These are phyloP conservation scores for Zymoseptoria crescenta DNA, from an alignment of 2,329 filamentous ascomycete genomes.

Conservation along the genomic window DNA sequence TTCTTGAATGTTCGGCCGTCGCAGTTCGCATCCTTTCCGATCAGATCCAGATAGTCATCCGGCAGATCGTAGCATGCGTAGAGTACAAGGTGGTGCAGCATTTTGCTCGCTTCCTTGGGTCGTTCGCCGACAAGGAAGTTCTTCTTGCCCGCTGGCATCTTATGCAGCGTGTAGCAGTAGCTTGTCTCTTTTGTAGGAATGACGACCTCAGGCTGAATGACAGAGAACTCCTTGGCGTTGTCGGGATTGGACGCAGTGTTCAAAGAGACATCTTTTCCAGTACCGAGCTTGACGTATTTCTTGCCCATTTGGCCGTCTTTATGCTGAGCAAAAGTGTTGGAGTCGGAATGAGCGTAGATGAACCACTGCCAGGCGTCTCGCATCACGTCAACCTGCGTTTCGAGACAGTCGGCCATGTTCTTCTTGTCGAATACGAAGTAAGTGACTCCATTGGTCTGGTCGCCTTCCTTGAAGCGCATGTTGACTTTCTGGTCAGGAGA, in stretches of 20 bases:
- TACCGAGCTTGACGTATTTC: conserved; percentile 14
- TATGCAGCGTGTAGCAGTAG: conserved; percentile 16
- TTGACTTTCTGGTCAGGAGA: conserved; percentile 13
- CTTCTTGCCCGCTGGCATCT: conserved; percentile 11
- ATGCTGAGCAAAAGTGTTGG: conserved; percentile 14
- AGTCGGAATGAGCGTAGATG: conserved; percentile 13
- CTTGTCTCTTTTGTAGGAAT: conserved; percentile 11
- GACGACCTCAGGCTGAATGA: conserved; percentile 8
- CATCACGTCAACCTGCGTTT: conserved; percentile 7
- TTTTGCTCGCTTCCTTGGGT: conserved; percentile 5
- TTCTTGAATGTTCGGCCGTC: conserved; percentile 12
- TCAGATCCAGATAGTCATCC: conserved; percentile 7
- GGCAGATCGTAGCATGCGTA: conserved; percentile 13
- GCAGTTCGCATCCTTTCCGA: conserved; percentile 11
- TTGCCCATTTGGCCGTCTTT: conserved; percentile 12
- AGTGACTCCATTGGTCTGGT: conserved; percentile 10
- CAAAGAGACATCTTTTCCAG: conserved; percentile 9
- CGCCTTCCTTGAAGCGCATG: conserved; percentile 14
- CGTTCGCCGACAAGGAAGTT: conserved; percentile 12
- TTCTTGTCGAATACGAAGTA: conserved; percentile 16
- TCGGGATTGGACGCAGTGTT: conserved; percentile 6
- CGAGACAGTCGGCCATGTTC: conserved; percentile 12
- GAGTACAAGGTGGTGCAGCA: conserved; percentile 15
- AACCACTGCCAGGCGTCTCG: conserved; percentile 14
- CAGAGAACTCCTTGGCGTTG: conserved; percentile 9